Evolutionary conservation across 2,329 filamentous ascomycete genomes (phyloP).

Genomic region (Pseudogymnoascus sp.): DNA sequence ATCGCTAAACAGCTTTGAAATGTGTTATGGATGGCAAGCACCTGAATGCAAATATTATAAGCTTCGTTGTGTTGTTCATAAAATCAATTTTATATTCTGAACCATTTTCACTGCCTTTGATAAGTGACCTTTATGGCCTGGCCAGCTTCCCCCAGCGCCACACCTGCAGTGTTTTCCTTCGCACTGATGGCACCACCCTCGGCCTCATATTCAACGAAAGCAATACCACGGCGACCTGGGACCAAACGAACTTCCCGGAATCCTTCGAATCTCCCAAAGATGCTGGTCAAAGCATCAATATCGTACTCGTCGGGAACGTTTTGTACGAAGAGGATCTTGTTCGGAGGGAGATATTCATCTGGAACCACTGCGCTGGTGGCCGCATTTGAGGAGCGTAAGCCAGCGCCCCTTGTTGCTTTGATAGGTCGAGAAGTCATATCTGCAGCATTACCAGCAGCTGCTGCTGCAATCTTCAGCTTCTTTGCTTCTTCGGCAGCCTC

Average conservation of each 20-base stretch:
- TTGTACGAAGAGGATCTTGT: slow-evolving; percentile 93
- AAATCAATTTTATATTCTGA: background rate
- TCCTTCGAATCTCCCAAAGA: slow-evolving; percentile 86
- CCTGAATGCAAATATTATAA: background rate
- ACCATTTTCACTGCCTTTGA: slow-evolving; percentile 63
- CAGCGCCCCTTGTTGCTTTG: slow-evolving; percentile 64
- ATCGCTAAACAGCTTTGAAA: background rate
- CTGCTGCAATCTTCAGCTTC: slow-evolving; percentile 58
- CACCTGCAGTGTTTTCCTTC: slow-evolving; percentile 86
- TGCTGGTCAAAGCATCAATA: slow-evolving; percentile 66
- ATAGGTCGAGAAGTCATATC: slow-evolving; percentile 49
- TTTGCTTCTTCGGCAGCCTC: slow-evolving; percentile 74
- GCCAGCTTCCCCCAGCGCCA: slow-evolving; percentile 65
- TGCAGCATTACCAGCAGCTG: slow-evolving; percentile 34
- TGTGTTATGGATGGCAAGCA: background rate
- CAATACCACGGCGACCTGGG: slow-evolving; percentile 78
- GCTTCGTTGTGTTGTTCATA: background rate
- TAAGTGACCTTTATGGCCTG: slow-evolving; percentile 92
- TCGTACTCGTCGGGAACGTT: slow-evolving; percentile 84
- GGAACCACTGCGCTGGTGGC: slow-evolving; percentile 67
- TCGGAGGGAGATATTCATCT: slow-evolving; percentile 96
- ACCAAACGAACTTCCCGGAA: slow-evolving; percentile 91
- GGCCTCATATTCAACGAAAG: slow-evolving; percentile 92
- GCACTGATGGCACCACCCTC: slow-evolving; percentile 85
- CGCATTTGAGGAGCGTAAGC: slow-evolving; percentile 68